These are phyloP conservation scores for Tilletiaria anomala DNA, from an alignment of 1,284 basidiomycete genomes.

Conservation along the genomic window DNA sequence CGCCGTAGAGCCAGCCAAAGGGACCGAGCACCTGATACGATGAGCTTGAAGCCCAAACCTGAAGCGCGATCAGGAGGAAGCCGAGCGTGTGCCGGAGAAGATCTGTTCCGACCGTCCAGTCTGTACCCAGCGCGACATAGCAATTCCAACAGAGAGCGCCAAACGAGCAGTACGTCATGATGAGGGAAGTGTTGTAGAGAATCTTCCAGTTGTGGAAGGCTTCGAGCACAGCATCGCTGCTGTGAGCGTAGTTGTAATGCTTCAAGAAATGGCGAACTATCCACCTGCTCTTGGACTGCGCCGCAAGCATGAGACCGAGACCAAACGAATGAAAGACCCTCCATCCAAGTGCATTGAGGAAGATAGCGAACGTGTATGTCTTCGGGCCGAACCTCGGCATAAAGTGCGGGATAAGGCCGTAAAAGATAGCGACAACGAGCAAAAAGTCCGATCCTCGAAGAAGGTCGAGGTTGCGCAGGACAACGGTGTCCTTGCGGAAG, in stretches of 20 bases:
- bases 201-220: constrained; percentile 91
- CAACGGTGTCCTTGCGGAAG: constrained; percentile 73
- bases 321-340: constrained; percentile 76
- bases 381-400: constrained; percentile 12
- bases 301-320: constrained; percentile 64
- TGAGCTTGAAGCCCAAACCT: constrained; percentile 78
- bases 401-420: constrained; percentile 44
- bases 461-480: constrained; percentile 67
- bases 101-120: constrained; percentile 81
- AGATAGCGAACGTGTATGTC: constrained; percentile 51
- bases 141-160: constrained; percentile 21
- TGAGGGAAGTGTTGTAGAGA: constrained; percentile 77
- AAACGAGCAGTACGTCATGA: constrained; percentile 64
- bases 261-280: constrained; percentile 85
- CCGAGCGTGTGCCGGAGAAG: constrained; percentile 56
- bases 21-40: constrained; percentile 79
- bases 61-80: constrained; percentile 60
- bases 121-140: constrained; percentile 21
- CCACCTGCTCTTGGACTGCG: constrained; percentile 74
- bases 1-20: constrained; percentile 41
- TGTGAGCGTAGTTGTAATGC: constrained; percentile 43
- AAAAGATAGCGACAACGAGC: constrained; percentile 50
- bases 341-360: constrained; percentile 71
- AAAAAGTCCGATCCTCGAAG: constrained; percentile 60
- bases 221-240: constrained; percentile 51